A percentile compares a stretch with the other conserved stretches of the same genome.
These are phyloP conservation scores for Salix purpurea DNA, from an alignment of 345 rosid genomes.

Conservation along the genomic window DNA sequence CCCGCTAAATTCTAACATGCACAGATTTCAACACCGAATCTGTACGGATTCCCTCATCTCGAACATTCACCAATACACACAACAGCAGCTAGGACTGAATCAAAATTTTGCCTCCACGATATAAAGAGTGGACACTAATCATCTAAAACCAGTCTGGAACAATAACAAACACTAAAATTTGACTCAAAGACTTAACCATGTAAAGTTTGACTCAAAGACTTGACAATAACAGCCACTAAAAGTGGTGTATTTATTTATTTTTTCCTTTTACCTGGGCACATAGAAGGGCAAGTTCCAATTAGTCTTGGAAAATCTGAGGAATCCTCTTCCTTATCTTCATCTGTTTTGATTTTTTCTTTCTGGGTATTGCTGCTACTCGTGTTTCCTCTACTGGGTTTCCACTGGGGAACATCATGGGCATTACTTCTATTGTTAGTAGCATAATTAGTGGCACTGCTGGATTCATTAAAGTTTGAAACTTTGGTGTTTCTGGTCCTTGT, in stretches of 20 bases:
- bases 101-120: no score
- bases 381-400: not conserved
- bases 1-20: no score
- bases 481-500: not conserved
- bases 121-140: no score
- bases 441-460: not conserved
- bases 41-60: no score
- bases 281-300: slow-evolving; percentile 72
- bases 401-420: not conserved
- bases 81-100: no score
- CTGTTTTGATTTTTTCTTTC: not conserved
- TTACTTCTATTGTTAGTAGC: not conserved
- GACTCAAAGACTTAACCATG: not conserved
- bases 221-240: no score
- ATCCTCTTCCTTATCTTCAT: slow-evolving; percentile 1
- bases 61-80: no score
- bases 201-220: not conserved
- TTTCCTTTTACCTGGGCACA: slow-evolving; percentile 72
- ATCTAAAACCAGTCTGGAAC: no score
- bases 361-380: not conserved
- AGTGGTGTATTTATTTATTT: no score
- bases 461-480: not conserved
- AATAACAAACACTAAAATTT: no score
- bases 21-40: no score
- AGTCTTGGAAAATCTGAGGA: slow-evolving; percentile 17